Conservation (phyloP, 192 early-diverging fungal species). For the Coemansia sp. region DNA sequence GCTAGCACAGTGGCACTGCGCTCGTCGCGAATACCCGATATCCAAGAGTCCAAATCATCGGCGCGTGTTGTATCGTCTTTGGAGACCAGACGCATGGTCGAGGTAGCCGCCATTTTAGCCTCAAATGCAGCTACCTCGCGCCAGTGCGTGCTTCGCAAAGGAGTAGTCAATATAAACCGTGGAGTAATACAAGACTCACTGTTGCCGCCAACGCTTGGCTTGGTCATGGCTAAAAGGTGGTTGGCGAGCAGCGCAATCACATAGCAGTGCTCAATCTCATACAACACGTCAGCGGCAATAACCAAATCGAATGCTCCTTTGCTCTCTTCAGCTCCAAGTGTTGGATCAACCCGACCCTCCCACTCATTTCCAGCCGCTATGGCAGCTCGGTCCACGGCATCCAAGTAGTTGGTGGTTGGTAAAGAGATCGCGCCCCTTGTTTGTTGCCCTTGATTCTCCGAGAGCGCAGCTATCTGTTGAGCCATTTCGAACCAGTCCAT, state of each 20-base stretch:
- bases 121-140: slow-evolving; percentile 24
- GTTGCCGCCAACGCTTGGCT: not conserved
- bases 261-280: slow-evolving; percentile 28
- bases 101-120: slow-evolving; percentile 19
- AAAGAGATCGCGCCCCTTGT: not conserved
- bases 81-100: slow-evolving; percentile 7
- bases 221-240: slow-evolving; percentile 13
- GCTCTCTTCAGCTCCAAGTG: not conserved
- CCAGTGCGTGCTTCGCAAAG: slow-evolving; percentile 17
- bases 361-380: not conserved
- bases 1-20: not conserved
- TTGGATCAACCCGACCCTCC: not conserved
- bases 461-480: not conserved
- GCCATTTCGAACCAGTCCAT: slow-evolving; percentile 26
- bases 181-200: not conserved
- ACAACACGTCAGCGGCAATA: slow-evolving; percentile 30
- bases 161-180: slow-evolving; percentile 18
- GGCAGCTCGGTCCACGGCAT: slow-evolving; percentile 9
- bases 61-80: slow-evolving; percentile 11
- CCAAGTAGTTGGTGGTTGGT: slow-evolving; percentile 8
- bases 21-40: not conserved
- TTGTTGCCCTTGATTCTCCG: not conserved
- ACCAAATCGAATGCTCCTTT: slow-evolving; percentile 17
- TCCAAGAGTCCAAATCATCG: slow-evolving; percentile 17
- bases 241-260: slow-evolving; percentile 23